A percentile compares a stretch with the other conserved stretches of the same genome.
Conservation (phyloP, 2,329 filamentous ascomycete genomes). For the Xylariales sp. region DNA sequence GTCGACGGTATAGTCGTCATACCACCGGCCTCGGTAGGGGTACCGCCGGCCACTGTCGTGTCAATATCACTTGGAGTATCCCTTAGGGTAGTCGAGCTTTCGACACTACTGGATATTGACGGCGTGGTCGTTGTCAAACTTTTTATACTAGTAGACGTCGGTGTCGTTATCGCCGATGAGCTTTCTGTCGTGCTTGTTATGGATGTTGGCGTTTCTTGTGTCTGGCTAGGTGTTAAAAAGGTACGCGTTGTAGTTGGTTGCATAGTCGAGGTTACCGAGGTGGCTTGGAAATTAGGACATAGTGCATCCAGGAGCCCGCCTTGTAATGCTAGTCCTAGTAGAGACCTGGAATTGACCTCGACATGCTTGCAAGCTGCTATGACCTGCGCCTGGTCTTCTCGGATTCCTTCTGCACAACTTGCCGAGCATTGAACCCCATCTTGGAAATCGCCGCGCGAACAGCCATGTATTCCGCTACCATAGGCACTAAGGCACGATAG, state of each 20-base stretch:
- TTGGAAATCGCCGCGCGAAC: constrained; percentile 43
- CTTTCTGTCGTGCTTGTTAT: constrained; percentile 26
- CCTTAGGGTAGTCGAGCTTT: constrained; percentile 3
- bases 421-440: constrained; percentile 43
- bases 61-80: constrained; percentile 21
- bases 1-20: constrained; percentile 8
- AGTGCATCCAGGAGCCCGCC: constrained; percentile 43
- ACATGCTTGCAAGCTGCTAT: constrained; percentile 40
- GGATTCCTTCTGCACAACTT: constrained; percentile 44
- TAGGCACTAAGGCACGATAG: constrained; percentile 45
- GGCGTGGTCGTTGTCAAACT: constrained; percentile 14
- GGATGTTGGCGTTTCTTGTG: constrained; percentile 28
- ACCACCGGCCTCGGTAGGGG: constrained; percentile 15
- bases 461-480: constrained; percentile 42
- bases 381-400: constrained; percentile 36
- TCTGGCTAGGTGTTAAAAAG: constrained; percentile 36
- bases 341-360: constrained; percentile 40
- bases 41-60: constrained; percentile 12
- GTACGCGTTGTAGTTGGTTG: constrained; percentile 38
- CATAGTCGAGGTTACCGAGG: constrained; percentile 42
- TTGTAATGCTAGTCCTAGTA: constrained; percentile 44
- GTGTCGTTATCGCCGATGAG: constrained; percentile 16
- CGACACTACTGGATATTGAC: neutral
- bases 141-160: constrained; percentile 19
- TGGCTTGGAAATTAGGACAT: constrained; percentile 42